A percentile compares a stretch with the other conserved stretches of the same genome.
phyloP scores from a whole-genome alignment of 2,329 filamentous ascomycete species.

The Fusarium sp. region DNA sequence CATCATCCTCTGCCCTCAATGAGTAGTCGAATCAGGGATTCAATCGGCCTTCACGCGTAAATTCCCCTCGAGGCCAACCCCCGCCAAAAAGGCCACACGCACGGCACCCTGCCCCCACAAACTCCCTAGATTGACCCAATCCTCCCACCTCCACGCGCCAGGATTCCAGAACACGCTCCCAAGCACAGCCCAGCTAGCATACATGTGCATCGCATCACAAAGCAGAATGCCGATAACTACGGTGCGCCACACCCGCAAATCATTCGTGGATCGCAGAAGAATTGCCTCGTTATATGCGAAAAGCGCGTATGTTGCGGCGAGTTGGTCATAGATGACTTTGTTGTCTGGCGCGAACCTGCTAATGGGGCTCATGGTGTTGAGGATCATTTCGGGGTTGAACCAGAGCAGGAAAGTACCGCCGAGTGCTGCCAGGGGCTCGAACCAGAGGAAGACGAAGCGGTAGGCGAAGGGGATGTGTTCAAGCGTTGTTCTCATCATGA shows the following conservation, averaged over 20 bases:
- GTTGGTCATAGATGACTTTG: conserved; percentile 35
- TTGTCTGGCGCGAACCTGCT: conserved; percentile 35
- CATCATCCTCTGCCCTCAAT: too few species aligned
- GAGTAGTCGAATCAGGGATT: not conserved
- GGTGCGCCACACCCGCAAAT: conserved; percentile 27
- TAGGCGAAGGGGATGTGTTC: conserved; percentile 29
- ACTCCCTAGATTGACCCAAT: conserved; percentile 40
- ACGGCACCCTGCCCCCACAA: conserved; percentile 35
- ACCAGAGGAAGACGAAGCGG: conserved; percentile 33
- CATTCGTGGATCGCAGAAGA: conserved; percentile 23
- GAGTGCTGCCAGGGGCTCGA: conserved; percentile 29
- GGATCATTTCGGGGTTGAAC: conserved; percentile 10
- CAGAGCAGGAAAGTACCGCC: conserved; percentile 13
- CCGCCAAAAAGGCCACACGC: conserved; percentile 34
- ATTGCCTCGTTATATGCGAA: conserved; percentile 42
- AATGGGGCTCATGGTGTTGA: conserved; percentile 30
- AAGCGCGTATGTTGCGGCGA: conserved; percentile 34
- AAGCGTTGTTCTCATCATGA: not conserved
- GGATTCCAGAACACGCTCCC: conserved; percentile 32
- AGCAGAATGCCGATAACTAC: conserved; percentile 24
- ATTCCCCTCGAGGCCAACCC: conserved; percentile 9
- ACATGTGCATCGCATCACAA: conserved; percentile 35
- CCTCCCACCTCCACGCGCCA: conserved; percentile 28
- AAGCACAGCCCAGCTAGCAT: conserved; percentile 28
- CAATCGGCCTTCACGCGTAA: not conserved